These are phyloP conservation scores for Leishmania arabica DNA, from an alignment of 208 protist species.

Conservation along the genomic window DNA sequence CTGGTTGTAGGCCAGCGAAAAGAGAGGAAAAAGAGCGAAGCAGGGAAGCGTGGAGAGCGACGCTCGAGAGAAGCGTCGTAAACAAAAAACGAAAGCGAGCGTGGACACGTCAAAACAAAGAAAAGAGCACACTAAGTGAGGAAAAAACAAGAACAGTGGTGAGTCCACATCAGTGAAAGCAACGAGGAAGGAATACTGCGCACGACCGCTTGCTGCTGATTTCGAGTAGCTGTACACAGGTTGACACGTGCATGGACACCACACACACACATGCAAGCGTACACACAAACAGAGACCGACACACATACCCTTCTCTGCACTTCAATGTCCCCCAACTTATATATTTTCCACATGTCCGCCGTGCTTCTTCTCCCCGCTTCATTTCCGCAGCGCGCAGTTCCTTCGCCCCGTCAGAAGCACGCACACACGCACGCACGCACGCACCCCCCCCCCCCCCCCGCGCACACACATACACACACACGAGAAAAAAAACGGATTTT, in stretches of 20 bases:
- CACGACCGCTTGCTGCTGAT: background rate
- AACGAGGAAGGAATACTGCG: background rate
- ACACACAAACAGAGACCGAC: background rate
- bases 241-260: background rate
- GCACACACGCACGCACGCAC: background rate
- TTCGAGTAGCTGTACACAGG: background rate
- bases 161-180: background rate
- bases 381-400: background rate
- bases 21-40: background rate
- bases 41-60: background rate
- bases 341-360: background rate
- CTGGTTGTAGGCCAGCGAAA: background rate
- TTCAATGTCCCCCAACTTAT: background rate
- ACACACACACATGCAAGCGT: background rate
- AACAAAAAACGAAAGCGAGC: background rate
- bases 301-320: background rate
- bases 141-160: background rate
- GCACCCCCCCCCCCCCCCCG: too few relatives aligned
- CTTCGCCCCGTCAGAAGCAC: background rate
- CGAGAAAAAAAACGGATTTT: background rate
- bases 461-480: background rate
- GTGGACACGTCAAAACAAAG: background rate
- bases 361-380: background rate
- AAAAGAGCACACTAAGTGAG: background rate
- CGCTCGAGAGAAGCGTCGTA: background rate